Percentiles rank a stretch among this genome's conserved stretches.
These are phyloP conservation scores for Nitzschia palea DNA, from an alignment of 108 stramenopile species.

Conservation along the genomic window DNA sequence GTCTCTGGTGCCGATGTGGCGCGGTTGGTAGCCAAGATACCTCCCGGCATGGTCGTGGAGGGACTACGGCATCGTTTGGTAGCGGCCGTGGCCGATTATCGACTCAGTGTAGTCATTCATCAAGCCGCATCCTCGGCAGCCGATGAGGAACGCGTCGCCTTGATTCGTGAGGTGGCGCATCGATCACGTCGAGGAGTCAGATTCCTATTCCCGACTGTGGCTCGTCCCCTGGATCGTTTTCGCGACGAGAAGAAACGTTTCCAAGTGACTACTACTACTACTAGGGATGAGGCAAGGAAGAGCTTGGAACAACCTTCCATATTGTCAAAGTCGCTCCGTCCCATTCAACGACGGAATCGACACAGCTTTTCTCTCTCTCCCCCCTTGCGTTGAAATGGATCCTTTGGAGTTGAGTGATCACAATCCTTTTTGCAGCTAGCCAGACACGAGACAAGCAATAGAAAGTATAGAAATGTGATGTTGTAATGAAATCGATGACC, in stretches of 20 bases:
- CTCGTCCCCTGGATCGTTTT: background rate
- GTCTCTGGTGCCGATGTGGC: constrained; percentile 75
- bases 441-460: too few species aligned
- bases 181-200: constrained; percentile 62
- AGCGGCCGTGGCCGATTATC: constrained; percentile 81
- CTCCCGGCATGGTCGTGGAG: constrained; percentile 77
- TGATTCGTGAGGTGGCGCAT: constrained; percentile 67
- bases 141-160: constrained; percentile 50
- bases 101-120: constrained; percentile 72
- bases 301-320: background rate
- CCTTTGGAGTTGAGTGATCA: too few species aligned
- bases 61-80: constrained; percentile 76
- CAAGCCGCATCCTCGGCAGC: constrained; percentile 49
- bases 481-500: too few species aligned
- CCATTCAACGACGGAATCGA: constrained; percentile 3
- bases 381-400: constrained; percentile 3
- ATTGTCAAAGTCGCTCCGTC: background rate
- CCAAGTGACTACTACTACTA: too few species aligned
- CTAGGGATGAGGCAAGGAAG: too few species aligned
- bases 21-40: constrained; percentile 63
- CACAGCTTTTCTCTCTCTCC: constrained; percentile 1
- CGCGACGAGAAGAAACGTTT: too few species aligned
- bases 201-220: background rate
- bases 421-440: too few species aligned
- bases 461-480: too few species aligned